Percentiles rank a stretch among this genome's conserved stretches.
These are phyloP conservation scores for Yamagishiella unicocca DNA, from an alignment of 139 green algal genomes.

Conservation along the genomic window DNA sequence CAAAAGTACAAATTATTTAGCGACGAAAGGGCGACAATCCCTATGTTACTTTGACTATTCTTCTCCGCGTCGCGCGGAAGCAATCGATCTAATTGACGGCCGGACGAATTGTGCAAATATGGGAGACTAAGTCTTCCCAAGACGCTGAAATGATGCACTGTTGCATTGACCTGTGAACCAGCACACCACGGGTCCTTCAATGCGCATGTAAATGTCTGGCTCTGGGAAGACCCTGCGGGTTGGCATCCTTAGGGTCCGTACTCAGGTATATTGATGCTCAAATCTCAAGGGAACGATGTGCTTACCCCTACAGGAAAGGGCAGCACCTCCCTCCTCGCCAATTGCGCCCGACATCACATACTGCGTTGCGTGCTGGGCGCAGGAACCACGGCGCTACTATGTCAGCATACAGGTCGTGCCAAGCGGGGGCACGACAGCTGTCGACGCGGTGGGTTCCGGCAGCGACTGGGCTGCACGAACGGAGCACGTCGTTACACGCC, in stretches of 20 bases:
- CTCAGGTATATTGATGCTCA: background rate
- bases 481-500: background rate
- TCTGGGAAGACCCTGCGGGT: conserved; percentile 16
- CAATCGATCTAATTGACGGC: no score
- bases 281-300: background rate
- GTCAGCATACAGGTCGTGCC: background rate
- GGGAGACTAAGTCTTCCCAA: no score
- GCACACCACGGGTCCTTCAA: no score
- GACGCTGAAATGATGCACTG: no score
- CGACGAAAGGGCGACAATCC: no score
- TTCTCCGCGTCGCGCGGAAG: no score
- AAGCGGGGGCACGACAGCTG: background rate
- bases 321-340: background rate
- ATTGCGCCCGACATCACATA: background rate
- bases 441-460: background rate
- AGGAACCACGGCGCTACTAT: conserved; percentile 40
- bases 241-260: background rate
- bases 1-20: no score
- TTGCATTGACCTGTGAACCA: no score
- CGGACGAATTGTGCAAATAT: no score
- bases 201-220: conserved; percentile 6
- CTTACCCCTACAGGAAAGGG: background rate
- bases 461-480: background rate
- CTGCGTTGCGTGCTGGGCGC: background rate
- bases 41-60: no score